Conservation (phyloP, 257 asterid species). For the Scutellaria minor region DNA sequence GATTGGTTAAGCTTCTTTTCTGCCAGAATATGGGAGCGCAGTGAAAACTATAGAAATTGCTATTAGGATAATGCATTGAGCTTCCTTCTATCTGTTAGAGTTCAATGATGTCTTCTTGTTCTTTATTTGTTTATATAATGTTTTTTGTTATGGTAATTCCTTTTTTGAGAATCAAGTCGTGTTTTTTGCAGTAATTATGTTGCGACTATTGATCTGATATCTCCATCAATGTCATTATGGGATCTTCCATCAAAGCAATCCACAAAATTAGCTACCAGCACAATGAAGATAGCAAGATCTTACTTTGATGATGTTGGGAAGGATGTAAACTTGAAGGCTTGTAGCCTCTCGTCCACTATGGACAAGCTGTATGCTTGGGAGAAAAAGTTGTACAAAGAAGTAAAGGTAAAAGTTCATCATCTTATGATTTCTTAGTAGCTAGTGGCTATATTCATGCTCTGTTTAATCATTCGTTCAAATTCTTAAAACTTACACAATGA, state of each 20-base stretch:
- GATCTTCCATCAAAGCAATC: conserved; percentile 61
- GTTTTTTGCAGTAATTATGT: conserved; percentile 57
- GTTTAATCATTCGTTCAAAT: neutral
- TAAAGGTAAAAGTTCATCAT: conserved; percentile 62
- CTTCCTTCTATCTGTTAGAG: no score
- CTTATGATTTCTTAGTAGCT: conserved; percentile 25
- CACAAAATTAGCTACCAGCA: conserved; percentile 61
- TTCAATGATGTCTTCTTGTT: no score
- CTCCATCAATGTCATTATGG: conserved; percentile 61
- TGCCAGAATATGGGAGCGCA: no score
- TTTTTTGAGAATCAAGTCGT: conserved; percentile 28
- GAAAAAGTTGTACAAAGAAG: conserved; percentile 91
- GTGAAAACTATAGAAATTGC: no score
- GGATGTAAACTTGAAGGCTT: conserved; percentile 51
- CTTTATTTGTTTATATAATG: no score
- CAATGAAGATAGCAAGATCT: conserved; percentile 70
- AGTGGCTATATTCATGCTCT: conserved; percentile 20
- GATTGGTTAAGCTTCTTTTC: no score
- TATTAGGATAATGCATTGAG: no score
- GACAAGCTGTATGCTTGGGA: conserved; percentile 91
- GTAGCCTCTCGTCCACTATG: conserved; percentile 74
- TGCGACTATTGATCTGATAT: conserved; percentile 56
- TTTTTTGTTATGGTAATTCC: no score
- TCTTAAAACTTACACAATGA: neutral
- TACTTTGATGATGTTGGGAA: conserved; percentile 70